Evolutionary conservation across 176 grass and related monocot species (phyloP).

Genomic region (Oryza glumipatula): DNA sequence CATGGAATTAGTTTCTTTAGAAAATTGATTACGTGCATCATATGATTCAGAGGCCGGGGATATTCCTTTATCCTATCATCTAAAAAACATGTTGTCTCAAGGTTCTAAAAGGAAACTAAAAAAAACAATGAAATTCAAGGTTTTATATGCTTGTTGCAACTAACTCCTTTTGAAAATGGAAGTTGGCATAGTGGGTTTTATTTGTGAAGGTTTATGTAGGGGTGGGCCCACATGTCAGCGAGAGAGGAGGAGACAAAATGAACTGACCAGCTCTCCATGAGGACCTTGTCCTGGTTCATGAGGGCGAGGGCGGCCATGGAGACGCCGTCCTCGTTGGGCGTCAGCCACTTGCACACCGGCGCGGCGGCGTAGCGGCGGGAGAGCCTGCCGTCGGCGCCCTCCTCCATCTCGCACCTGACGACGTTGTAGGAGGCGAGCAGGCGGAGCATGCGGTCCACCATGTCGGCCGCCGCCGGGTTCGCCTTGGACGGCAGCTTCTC

Average conservation of each 20-base stretch:
- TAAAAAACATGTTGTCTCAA: too few species aligned
- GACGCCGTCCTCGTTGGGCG: constrained; percentile 82
- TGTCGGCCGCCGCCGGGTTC: constrained; percentile 57
- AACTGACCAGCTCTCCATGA: constrained; percentile 96
- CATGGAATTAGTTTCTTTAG: too few species aligned
- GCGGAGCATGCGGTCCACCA: constrained; percentile 93
- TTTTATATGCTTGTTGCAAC: too few species aligned
- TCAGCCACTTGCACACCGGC: constrained; percentile 86
- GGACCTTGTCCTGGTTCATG: constrained; percentile 96
- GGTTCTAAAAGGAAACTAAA: too few species aligned
- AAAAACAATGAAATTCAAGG: too few species aligned
- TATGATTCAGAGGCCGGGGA: too few species aligned
- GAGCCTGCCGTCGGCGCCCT: constrained; percentile 53
- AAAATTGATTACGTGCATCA: too few species aligned
- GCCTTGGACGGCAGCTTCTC: constrained; percentile 51
- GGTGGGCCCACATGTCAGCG: neutral
- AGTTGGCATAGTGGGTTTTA: too few species aligned
- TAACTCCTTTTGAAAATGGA: too few species aligned
- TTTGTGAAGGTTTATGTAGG: neutral
- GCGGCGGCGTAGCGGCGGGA: constrained; percentile 44
- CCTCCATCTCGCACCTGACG: constrained; percentile 52
- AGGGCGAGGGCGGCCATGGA: constrained; percentile 88
- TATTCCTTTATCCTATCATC: too few species aligned
- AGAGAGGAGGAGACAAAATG: too few species aligned
- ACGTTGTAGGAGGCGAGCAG: constrained; percentile 78